phyloP scores from a whole-genome alignment of 2,329 filamentous ascomycete genomes.

The Stagonosporopsis chrysanthemi region DNA sequence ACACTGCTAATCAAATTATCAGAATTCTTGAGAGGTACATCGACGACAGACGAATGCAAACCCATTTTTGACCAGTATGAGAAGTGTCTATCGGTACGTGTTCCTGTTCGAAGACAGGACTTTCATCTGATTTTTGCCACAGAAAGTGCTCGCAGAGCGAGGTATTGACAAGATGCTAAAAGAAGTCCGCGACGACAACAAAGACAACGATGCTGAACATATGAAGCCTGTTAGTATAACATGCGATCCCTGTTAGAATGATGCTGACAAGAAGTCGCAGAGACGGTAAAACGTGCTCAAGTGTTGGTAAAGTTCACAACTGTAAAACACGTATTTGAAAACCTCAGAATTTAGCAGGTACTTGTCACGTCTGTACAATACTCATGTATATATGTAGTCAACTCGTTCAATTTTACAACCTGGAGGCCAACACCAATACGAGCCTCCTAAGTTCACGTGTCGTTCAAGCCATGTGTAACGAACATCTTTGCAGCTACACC shows the following conservation, averaged over 20 bases:
- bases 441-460: not conserved
- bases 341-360: not conserved
- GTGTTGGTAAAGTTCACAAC: too few relatives aligned
- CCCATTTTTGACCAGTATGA: constrained; percentile 88
- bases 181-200: constrained; percentile 87
- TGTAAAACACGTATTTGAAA: constrained; percentile 2
- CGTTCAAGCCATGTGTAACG: not conserved
- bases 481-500: not conserved
- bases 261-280: not conserved
- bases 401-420: not conserved
- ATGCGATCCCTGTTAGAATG: too few relatives aligned
- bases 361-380: constrained; percentile 2
- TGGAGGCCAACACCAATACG: not conserved
- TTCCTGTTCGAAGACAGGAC: too few relatives aligned
- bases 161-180: constrained; percentile 94
- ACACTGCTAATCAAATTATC: not conserved
- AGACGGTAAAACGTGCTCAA: not conserved
- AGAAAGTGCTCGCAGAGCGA: constrained; percentile 86
- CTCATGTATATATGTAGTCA: not conserved
- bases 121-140: constrained; percentile 16
- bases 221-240: constrained; percentile 53
- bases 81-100: constrained; percentile 77
- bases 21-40: constrained; percentile 88
- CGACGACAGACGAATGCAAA: constrained; percentile 85
- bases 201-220: constrained; percentile 81